These are phyloP conservation scores for Cutaneotrichosporon curvatum DNA, from an alignment of 1,284 basidiomycete genomes.

Conservation along the genomic window DNA sequence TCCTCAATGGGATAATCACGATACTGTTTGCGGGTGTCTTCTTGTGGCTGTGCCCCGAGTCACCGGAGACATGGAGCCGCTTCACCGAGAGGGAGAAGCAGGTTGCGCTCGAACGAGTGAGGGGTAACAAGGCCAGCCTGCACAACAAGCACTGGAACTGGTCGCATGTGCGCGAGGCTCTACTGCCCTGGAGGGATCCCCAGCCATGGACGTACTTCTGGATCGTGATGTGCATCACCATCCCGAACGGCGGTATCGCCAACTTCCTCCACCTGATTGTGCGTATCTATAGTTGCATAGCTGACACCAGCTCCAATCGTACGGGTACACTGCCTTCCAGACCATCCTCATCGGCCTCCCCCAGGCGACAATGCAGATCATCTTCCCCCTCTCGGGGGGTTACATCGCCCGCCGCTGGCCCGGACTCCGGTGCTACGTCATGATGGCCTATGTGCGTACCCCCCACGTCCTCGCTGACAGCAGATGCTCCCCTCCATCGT, in stretches of 20 bases:
- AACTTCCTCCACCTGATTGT: constrained; percentile 20
- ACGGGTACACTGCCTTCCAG: constrained; percentile 30
- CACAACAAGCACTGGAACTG: constrained; percentile 33
- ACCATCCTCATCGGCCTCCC: constrained; percentile 35
- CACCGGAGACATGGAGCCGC: constrained; percentile 24
- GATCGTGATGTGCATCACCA: constrained; percentile 10
- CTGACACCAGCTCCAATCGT: constrained; percentile 25
- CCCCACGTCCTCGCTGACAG: not conserved
- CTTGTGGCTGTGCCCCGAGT: constrained; percentile 30
- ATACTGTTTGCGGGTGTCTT: constrained; percentile 28
- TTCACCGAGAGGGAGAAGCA: constrained; percentile 23
- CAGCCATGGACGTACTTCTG: constrained; percentile 22
- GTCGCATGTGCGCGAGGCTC: constrained; percentile 32
- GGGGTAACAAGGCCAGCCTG: constrained; percentile 33
- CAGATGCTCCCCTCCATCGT: constrained; percentile 23
- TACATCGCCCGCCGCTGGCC: constrained; percentile 26
- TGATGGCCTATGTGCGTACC: constrained; percentile 10
- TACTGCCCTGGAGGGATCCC: constrained; percentile 29
- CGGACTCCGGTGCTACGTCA: constrained; percentile 18
- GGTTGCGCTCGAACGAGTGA: constrained; percentile 32
- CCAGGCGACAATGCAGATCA: constrained; percentile 26
- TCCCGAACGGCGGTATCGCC: constrained; percentile 30
- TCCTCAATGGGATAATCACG: constrained; percentile 34
- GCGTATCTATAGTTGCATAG: constrained; percentile 3
- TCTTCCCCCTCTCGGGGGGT: constrained; percentile 27